Base-by-base conservation (phyloP, 2,329 filamentous ascomycete genomes). In the Aspergillus puulaauensis region DNA sequence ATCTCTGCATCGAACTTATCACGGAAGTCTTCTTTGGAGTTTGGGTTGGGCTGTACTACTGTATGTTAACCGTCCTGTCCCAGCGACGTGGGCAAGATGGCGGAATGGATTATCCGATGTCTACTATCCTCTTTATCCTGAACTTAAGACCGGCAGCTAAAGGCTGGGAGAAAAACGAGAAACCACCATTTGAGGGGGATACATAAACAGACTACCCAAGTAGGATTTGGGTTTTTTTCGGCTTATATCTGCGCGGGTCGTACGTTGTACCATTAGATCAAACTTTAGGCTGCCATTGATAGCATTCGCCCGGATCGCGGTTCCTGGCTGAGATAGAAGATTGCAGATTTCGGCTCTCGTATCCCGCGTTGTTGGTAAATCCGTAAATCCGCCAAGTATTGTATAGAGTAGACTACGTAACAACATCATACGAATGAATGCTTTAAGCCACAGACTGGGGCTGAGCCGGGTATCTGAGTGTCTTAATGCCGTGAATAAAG, bases 61-160 rank as follows among this genome's bases (percentile, higher is more conserved):
- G 64, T 67, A 67, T 61, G 70, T 73, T 73, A 74, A 67, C 65
- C 64, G 66, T 60, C 63, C 61, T 64, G 61, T 64, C 61, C 61
- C 55, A 50, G 49, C 44, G 54, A 53, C 57, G 52, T 63, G 61
- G 62, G 60, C 55, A 52, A 58, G 59, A 64, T 62, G 64, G 63
- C 43, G 59, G 59, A 63, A 46, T 61, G 51, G 54, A 54, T 61
- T 59, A 58, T 65, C 58, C 62, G 62, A 64, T 66, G 62, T 66
- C 64, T 63, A 48, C 44, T 60, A 54, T 52, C 53, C 49, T 56
- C 54, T 56, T 35, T 44, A 12, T 60, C 19, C 48, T 55, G 58
- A 41, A 51, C 51, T 51, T 45, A 58, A 47, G 43, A 54, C 39
- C 27, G 43, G 39, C 35, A 37, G 37, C 14, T 46, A 44, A 14